Conservation (phyloP, 2,329 filamentous ascomycete genomes). For the Aureobasidium sp. region DNA sequence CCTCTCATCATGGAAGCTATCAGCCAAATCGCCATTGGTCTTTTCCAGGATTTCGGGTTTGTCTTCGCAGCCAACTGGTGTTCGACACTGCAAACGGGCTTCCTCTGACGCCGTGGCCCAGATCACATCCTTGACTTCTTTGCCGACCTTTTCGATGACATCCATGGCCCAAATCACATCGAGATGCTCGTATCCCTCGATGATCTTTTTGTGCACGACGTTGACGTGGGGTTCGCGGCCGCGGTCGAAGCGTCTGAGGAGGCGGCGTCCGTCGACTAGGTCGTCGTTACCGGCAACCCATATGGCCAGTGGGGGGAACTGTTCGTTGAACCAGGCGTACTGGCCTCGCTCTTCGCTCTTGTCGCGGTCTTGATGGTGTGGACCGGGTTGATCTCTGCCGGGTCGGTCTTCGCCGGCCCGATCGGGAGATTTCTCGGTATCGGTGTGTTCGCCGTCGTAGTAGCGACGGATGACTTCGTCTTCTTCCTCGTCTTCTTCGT, state of each 20-base stretch:
- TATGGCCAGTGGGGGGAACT: slow-evolving; percentile 74
- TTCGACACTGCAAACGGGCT: slow-evolving; percentile 53
- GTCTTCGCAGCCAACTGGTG: slow-evolving; percentile 58
- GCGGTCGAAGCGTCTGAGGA: slow-evolving; percentile 66
- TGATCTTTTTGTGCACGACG: slow-evolving; percentile 73
- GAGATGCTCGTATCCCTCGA: slow-evolving; percentile 85
- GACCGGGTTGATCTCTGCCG: neutral
- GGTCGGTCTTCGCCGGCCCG: neutral
- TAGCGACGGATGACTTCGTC: slow-evolving; percentile 33
- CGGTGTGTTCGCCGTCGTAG: slow-evolving; percentile 21
- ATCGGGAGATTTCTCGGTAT: slow-evolving; percentile 8
- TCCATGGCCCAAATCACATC: slow-evolving; percentile 96
- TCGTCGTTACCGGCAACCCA: slow-evolving; percentile 82
- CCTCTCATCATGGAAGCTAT: neutral
- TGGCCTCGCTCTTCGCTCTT: slow-evolving; percentile 31
- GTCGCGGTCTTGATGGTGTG: slow-evolving; percentile 20
- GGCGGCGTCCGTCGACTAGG: slow-evolving; percentile 71
- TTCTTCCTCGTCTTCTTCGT: slow-evolving; percentile 41
- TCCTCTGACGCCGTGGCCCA: slow-evolving; percentile 64
- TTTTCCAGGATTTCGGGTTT: slow-evolving; percentile 18
- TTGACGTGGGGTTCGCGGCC: slow-evolving; percentile 74
- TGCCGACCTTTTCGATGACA: slow-evolving; percentile 71
- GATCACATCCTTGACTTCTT: slow-evolving; percentile 70
- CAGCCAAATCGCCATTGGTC: neutral
- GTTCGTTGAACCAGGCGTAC: slow-evolving; percentile 72